Evolutionary conservation across 129 eudicot species (phyloP).

Genomic region (Lactuca sativa): DNA sequence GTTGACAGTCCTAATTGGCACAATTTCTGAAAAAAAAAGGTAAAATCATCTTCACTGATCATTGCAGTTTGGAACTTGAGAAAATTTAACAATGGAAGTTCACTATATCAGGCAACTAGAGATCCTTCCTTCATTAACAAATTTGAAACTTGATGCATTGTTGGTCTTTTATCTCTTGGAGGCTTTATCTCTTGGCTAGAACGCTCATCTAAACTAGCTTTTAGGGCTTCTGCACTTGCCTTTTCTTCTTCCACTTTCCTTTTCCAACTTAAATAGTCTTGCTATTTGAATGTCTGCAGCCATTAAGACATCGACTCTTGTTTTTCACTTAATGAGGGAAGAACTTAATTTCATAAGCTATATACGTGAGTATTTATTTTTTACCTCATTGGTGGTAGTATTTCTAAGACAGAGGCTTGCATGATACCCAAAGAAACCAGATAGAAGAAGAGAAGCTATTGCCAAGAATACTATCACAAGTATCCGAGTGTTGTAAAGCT

Average conservation of each 20-base stretch:
- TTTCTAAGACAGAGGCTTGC: slow-evolving; percentile 79
- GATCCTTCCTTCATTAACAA: too few species aligned
- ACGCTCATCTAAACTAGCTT: slow-evolving; percentile 57
- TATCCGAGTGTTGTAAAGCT: slow-evolving; percentile 77
- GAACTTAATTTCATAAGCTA: background rate
- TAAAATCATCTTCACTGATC: too few species aligned
- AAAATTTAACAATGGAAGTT: too few species aligned
- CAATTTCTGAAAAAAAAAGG: slow-evolving; percentile 49
- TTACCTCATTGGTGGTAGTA: slow-evolving; percentile 96
- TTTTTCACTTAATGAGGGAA: too few species aligned
- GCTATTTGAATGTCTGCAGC: slow-evolving; percentile 82
- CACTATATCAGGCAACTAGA: too few species aligned
- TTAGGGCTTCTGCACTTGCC: slow-evolving; percentile 75
- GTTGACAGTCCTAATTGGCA: slow-evolving; percentile 78
- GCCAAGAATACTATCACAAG: slow-evolving; percentile 84
- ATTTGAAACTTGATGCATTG: too few species aligned
- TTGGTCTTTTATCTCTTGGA: too few species aligned
- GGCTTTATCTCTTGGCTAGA: slow-evolving; percentile 45
- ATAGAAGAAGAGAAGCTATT: slow-evolving; percentile 71
- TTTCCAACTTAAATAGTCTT: slow-evolving; percentile 70
- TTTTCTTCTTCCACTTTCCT: slow-evolving; percentile 81
- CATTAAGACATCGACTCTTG: background rate
- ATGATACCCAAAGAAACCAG: slow-evolving; percentile 87
- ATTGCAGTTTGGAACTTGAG: too few species aligned
- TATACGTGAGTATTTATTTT: background rate